These are phyloP conservation scores for Citrullus mucosospermus DNA, from an alignment of 306 rosid species.

Conservation along the genomic window DNA sequence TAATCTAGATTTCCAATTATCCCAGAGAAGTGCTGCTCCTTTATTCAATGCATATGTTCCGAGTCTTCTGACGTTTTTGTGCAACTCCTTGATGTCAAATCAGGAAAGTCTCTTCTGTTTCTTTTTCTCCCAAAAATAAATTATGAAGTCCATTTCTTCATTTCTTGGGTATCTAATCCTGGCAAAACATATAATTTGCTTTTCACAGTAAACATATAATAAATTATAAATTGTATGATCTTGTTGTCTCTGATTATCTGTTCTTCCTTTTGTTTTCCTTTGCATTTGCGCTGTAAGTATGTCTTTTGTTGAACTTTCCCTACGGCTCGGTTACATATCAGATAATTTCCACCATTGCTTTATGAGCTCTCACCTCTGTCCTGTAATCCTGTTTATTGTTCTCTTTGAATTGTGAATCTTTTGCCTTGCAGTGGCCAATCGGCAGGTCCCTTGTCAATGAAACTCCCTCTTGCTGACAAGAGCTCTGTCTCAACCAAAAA, in stretches of 20 bases:
- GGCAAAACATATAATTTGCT: background rate
- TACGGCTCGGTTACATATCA: background rate
- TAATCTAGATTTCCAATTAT: background rate
- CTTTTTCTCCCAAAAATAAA: background rate
- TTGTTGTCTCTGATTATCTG: background rate
- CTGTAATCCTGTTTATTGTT: background rate
- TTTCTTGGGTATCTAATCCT: background rate
- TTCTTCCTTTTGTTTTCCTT: background rate
- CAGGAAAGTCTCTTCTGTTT: background rate
- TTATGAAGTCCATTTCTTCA: background rate
- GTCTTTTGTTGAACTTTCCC: background rate
- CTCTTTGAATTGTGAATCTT: slow-evolving; percentile 2
- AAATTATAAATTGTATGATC: background rate
- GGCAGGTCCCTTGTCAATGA: slow-evolving; percentile 46
- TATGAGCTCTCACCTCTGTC: background rate
- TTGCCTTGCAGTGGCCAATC: slow-evolving; percentile 57
- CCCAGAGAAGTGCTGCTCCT: background rate
- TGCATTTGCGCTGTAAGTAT: background rate
- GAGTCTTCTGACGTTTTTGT: background rate
- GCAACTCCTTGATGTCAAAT: background rate
- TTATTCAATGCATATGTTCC: background rate
- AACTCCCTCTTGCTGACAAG: slow-evolving; percentile 26
- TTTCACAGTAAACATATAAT: background rate
- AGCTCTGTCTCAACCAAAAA: slow-evolving; percentile 20
- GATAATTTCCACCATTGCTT: background rate